Evolutionary conservation across 1,284 basidiomycete genomes (phyloP).

Genomic region (Trichosporon sp.): DNA sequence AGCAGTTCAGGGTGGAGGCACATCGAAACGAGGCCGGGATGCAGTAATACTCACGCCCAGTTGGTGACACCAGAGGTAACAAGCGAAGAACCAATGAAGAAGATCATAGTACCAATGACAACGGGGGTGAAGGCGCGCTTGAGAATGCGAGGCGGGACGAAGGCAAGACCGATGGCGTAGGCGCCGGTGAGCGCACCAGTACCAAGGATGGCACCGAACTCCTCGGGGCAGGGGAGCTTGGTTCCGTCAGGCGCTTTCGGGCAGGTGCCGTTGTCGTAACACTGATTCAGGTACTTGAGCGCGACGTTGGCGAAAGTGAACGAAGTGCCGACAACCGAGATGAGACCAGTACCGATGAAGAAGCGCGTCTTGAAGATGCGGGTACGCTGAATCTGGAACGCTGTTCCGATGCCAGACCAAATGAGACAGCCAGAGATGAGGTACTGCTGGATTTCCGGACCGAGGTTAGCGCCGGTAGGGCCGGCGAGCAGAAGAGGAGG

Average conservation of each 20-base stretch:
- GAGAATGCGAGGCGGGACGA: constrained; percentile 30
- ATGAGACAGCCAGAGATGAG: constrained; percentile 34
- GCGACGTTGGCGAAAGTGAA: constrained; percentile 35
- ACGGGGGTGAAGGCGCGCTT: constrained; percentile 34
- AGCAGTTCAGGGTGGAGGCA: not conserved
- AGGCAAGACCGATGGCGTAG: constrained; percentile 29
- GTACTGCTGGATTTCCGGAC: constrained; percentile 26
- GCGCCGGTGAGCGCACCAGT: constrained; percentile 27
- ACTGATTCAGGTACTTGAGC: constrained; percentile 24
- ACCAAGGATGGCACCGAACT: constrained; percentile 33
- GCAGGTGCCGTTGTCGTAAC: constrained; percentile 32
- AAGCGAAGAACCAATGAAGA: constrained; percentile 32
- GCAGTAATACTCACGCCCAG: constrained; percentile 23
- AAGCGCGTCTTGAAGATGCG: constrained; percentile 24
- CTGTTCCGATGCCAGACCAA: constrained; percentile 30
- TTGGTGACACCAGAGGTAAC: constrained; percentile 30
- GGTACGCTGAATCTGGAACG: constrained; percentile 27
- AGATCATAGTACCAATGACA: constrained; percentile 32
- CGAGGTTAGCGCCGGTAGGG: constrained; percentile 26
- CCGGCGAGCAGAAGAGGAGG: constrained; percentile 31
- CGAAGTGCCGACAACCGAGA: constrained; percentile 29
- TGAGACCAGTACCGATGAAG: constrained; percentile 32
- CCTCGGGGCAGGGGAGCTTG: constrained; percentile 30
- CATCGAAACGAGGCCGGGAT: not conserved
- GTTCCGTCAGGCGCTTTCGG: constrained; percentile 21